Evolutionary conservation across 306 rosid species (phyloP), one percentile per base, ranked within the genome.

Genomic region (Fragaria ananassa): DNA sequence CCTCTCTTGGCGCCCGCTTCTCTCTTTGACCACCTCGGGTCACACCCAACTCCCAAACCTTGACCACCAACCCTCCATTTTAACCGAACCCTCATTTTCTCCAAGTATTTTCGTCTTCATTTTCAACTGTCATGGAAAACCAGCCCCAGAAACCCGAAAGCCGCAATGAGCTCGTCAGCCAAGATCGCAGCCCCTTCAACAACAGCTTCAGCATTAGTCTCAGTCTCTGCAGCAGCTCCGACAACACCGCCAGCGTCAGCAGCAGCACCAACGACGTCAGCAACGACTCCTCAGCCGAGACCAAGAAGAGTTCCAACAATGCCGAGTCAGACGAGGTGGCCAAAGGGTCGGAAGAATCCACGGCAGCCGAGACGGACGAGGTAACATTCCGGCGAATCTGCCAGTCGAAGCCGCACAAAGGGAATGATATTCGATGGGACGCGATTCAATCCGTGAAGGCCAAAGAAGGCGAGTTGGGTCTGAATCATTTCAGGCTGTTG

Each of bases 21-120:
- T 66, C 76, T 34, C 88, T 81, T 83, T 88, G 87, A 88, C 89
- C 85, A 70, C 91, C 91, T 87, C 87, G 89, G 89, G 81, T 85
- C 89, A 21, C 78, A 62, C 77, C 81, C 83, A 49, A 23, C 76
- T 12, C 62, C 62, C 62, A 27, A 63, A 18, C 65, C 79, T 76
- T 83, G 84, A 86, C 87, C 87, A 80, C 71, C 63, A 25, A 44
- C 65, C 21, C 65, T 60, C 72, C 35, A 51, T 34, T 60, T 45
- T 27, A 66, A 62, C 58, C 68, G 0, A 50, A 51, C 11, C 53
- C 29, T 14, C 8, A 3, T 27, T 64, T 60, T 80, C 68, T 66
- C 34, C 64, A 12, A 10, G 17, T 34, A 42, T 71, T 53, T 86
- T 61, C 7, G 19, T 25, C 80, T n/a, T 62, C 75, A 44, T 34